Base-by-base conservation (phyloP, 495 filamentous ascomycete genomes). In the Tuber indicum region DNA sequence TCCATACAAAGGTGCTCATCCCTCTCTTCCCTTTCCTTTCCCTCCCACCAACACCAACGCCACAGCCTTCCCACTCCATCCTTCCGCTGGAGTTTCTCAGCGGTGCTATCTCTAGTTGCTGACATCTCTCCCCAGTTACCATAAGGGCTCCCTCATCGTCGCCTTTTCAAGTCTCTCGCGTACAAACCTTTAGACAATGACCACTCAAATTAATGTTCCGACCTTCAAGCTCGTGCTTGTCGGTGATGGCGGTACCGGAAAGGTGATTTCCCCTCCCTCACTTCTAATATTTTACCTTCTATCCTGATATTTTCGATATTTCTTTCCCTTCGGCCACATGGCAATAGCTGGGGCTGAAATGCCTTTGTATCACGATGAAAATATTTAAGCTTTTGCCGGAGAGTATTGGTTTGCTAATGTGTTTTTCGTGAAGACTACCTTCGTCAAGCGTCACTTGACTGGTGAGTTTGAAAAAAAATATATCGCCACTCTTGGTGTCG, bases 401-500 rank as follows among this genome's bases (percentile, higher is more conserved):
- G 41, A 17, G 32, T 26, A 72, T 46, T 72, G 44, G 71, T 76
- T 73, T 73, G 79, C 76, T 81, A 45, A 81, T 73, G 26, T 72
- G 23, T 75, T 75, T 41, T 72, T 47, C 12, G 52, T 45, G 66
- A 72, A 99, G 96, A 99, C 96, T 85, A 99, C 96, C 85, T 99
- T 99, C 89, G 96, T 99, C 88, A 99, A 98, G 91, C 96, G 96
- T 83, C 96, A 99, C 86, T 88, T 98, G 89, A 98, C 96, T 85
- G 96, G 96, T 80, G 96, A 99, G 85, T 99, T 99, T 85, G 96
- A 99, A 90, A 99, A 99, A 91, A 99, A 98, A 88, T 99, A 99
- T 87, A 98, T 99, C 86, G 96, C 96, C 79, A 99, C 96, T 75
- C 91, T 99, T 76, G 96, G 96, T 92, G 96, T 99, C 82, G 96